A percentile compares a stretch with the other conserved stretches of the same genome.
phyloP scores from a whole-genome alignment of 306 rosid species.

The Crotalaria pallida region DNA sequence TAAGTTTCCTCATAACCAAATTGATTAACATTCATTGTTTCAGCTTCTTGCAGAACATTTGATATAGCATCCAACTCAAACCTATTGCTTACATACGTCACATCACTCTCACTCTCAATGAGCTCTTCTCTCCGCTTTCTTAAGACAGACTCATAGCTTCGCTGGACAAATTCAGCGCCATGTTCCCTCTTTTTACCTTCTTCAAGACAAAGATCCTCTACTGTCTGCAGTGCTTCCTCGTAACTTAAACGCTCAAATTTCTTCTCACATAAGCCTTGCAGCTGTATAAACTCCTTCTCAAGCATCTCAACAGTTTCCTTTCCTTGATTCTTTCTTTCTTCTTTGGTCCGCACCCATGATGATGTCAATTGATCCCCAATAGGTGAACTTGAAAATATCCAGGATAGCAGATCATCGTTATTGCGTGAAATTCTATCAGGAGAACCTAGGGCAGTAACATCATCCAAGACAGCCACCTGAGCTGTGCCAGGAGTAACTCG shows the following conservation, averaged over 20 bases:
- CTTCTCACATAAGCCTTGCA: slow-evolving; percentile 75
- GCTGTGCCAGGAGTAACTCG: slow-evolving; percentile 32
- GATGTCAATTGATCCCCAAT: slow-evolving; percentile 71
- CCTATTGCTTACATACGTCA: slow-evolving; percentile 41
- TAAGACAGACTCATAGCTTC: slow-evolving; percentile 65
- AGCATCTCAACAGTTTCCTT: slow-evolving; percentile 64
- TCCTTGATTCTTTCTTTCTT: slow-evolving; percentile 66
- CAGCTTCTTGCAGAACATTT: slow-evolving; percentile 80
- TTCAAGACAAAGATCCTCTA: slow-evolving; percentile 83
- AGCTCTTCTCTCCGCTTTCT: slow-evolving; percentile 81
- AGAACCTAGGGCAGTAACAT: slow-evolving; percentile 35
- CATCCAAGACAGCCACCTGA: slow-evolving; percentile 37
- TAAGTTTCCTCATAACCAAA: slow-evolving; percentile 65
- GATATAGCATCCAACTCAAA: slow-evolving; percentile 69
- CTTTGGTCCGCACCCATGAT: slow-evolving; percentile 68
- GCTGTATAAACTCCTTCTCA: slow-evolving; percentile 78
- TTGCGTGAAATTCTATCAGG: slow-evolving; percentile 38
- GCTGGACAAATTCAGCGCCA: slow-evolving; percentile 53
- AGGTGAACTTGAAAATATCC: slow-evolving; percentile 68
- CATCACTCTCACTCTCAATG: slow-evolving; percentile 60
- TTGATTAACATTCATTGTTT: slow-evolving; percentile 59
- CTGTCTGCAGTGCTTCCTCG: slow-evolving; percentile 75
- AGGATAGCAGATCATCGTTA: slow-evolving; percentile 56
- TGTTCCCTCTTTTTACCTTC: slow-evolving; percentile 77
- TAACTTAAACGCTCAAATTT: slow-evolving; percentile 66